Percentiles rank a stretch among this genome's conserved stretches.
phyloP scores from a whole-genome alignment of 1,284 basidiomycete genomes.

The Meira miltonrushii region DNA sequence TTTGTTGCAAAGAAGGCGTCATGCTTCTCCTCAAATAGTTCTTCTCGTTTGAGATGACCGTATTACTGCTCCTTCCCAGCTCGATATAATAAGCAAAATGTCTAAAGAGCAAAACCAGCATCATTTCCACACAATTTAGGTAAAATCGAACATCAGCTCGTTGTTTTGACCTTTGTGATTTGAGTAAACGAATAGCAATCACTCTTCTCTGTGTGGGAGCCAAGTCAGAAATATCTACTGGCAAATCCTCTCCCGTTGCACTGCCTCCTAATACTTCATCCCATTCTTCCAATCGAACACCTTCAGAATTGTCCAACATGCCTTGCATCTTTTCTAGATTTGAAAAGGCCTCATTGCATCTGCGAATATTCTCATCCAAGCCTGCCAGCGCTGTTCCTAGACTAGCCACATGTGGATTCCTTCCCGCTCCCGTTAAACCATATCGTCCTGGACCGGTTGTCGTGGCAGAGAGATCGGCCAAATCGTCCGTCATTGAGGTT shows the following conservation, averaged over 20 bases:
- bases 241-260: slow-evolving; percentile 11
- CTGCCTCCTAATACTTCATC: slow-evolving; percentile 56
- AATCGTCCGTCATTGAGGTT: neutral
- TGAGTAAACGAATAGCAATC: slow-evolving; percentile 63
- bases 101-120: slow-evolving; percentile 76
- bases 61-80: slow-evolving; percentile 13
- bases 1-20: neutral
- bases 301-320: slow-evolving; percentile 67
- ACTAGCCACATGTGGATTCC: slow-evolving; percentile 60
- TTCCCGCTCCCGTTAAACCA: slow-evolving; percentile 9
- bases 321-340: slow-evolving; percentile 66
- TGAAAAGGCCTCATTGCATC: slow-evolving; percentile 63
- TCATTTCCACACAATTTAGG: slow-evolving; percentile 71
- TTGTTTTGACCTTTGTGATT: slow-evolving; percentile 56
- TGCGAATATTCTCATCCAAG: slow-evolving; percentile 60
- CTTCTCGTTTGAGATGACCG: neutral
- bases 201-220: slow-evolving; percentile 34
- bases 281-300: slow-evolving; percentile 67
- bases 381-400: slow-evolving; percentile 70
- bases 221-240: slow-evolving; percentile 14
- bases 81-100: slow-evolving; percentile 63
- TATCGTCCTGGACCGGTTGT: slow-evolving; percentile 2
- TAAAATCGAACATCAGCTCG: slow-evolving; percentile 57
- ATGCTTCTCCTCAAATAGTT: slow-evolving; percentile 2
- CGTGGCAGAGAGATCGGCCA: neutral